Evolutionary conservation across 495 filamentous ascomycete genomes (phyloP).

Genomic region (Lepraria neglecta): DNA sequence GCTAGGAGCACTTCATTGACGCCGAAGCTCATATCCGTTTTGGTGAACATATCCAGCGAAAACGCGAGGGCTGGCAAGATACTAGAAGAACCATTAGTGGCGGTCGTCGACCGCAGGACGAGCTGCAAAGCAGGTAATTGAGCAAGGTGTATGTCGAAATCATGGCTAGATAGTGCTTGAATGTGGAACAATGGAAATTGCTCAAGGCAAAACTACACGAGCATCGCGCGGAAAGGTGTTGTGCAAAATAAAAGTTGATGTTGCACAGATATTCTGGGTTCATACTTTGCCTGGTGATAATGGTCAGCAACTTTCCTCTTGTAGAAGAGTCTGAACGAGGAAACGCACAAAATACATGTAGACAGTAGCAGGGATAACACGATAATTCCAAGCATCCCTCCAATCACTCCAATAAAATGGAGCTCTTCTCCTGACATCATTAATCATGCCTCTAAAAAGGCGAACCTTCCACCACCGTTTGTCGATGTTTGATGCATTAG

Average conservation of each 20-base stretch:
- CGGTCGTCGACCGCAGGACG: not conserved
- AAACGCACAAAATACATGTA: conserved; percentile 93
- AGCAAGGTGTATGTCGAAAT: not conserved
- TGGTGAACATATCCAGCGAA: conserved; percentile 78
- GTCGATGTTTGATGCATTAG: not conserved
- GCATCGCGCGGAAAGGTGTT: not conserved
- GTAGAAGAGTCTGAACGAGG: conserved; percentile 23
- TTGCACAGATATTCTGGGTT: not conserved
- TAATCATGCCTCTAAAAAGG: conserved; percentile 58
- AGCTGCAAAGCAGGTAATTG: not conserved
- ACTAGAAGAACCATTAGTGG: conserved; percentile 38
- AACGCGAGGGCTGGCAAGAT: conserved; percentile 78
- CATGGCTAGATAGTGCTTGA: not conserved
- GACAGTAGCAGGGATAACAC: conserved; percentile 71
- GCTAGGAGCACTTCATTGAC: conserved; percentile 80
- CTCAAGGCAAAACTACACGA: not conserved
- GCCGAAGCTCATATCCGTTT: conserved; percentile 71
- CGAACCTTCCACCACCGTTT: conserved; percentile 55
- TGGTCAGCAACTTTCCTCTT: not conserved
- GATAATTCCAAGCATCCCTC: conserved; percentile 79
- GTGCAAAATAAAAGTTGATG: not conserved
- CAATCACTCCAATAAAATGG: conserved; percentile 76
- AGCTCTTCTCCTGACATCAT: conserved; percentile 64
- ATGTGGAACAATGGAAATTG: too few species aligned
- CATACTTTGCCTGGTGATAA: not conserved